Evolutionary conservation across 2,329 filamentous ascomycete genomes (phyloP).

Genomic region (Chaetomiaceae sp.): DNA sequence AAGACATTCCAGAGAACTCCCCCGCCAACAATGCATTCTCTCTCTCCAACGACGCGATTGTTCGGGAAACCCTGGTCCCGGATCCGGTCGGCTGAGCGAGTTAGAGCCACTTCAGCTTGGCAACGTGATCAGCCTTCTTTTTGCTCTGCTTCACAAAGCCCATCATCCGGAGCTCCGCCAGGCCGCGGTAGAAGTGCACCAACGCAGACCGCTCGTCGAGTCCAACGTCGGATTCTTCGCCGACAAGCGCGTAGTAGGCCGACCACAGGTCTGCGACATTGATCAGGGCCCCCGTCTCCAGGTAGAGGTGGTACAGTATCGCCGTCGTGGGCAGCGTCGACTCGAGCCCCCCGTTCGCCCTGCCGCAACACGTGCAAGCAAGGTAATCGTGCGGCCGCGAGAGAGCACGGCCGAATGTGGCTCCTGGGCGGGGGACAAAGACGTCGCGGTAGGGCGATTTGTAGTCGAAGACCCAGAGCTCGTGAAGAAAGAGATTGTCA

Average conservation of each 20-base stretch:
- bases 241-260: slow-evolving; percentile 64
- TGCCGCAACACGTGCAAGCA: slow-evolving; percentile 63
- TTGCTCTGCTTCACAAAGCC: slow-evolving; percentile 85
- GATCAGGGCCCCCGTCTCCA: slow-evolving; percentile 71
- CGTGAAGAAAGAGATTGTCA: slow-evolving; percentile 56
- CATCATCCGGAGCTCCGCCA: slow-evolving; percentile 80
- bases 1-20: slow-evolving; percentile 11
- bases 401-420: slow-evolving; percentile 67
- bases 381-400: slow-evolving; percentile 73
- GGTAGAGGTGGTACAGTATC: slow-evolving; percentile 73
- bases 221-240: slow-evolving; percentile 40
- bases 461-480: slow-evolving; percentile 72
- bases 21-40: slow-evolving; percentile 17
- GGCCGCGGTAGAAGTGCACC: slow-evolving; percentile 75
- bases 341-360: slow-evolving; percentile 45
- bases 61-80: neutral
- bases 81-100: slow-evolving; percentile 8
- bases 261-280: slow-evolving; percentile 78
- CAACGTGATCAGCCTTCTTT: slow-evolving; percentile 88
- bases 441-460: slow-evolving; percentile 66
- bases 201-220: slow-evolving; percentile 54
- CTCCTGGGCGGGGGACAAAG: slow-evolving; percentile 68
- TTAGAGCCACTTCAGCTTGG: slow-evolving; percentile 78
- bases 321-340: slow-evolving; percentile 65
- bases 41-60: neutral